phyloP scores from a whole-genome alignment of 78 protist genomes.

The Tieghemostelium lacteum region DNA sequence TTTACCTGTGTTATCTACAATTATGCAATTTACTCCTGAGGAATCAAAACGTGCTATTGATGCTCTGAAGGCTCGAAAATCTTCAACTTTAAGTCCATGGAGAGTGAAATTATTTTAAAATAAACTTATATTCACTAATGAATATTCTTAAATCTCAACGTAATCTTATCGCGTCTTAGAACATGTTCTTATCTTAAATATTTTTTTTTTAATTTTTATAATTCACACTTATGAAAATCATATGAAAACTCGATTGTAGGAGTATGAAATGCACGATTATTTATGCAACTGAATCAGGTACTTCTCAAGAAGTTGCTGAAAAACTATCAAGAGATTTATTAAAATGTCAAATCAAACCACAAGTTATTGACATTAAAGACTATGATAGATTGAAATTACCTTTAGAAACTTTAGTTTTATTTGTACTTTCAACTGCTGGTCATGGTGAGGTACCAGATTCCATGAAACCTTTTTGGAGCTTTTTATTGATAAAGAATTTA shows the following conservation, averaged over 20 bases:
- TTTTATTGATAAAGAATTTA: constrained; percentile 39
- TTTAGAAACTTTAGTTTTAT: constrained; percentile 43
- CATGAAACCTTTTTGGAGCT: constrained; percentile 77
- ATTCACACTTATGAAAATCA: no score
- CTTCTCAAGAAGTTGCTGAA: constrained; percentile 80
- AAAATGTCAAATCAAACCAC: neutral
- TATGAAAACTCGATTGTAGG: no score
- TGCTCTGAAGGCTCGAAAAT: neutral
- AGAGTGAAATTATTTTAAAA: no score
- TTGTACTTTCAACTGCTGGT: constrained; percentile 78
- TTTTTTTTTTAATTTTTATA: no score
- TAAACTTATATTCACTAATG: no score
- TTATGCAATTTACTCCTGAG: neutral
- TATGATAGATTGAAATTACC: constrained; percentile 75
- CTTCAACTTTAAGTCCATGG: neutral
- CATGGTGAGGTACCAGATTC: constrained; percentile 87
- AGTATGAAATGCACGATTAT: no score
- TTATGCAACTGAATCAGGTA: constrained; percentile 82
- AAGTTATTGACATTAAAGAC: constrained; percentile 20
- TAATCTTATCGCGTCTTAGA: no score
- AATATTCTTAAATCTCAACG: no score
- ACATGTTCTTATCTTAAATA: no score
- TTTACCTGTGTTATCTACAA: neutral
- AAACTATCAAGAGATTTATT: constrained; percentile 53
- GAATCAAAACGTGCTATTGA: neutral